phyloP scores from a whole-genome alignment of 345 rosid species.

The Pistacia atlantica region DNA sequence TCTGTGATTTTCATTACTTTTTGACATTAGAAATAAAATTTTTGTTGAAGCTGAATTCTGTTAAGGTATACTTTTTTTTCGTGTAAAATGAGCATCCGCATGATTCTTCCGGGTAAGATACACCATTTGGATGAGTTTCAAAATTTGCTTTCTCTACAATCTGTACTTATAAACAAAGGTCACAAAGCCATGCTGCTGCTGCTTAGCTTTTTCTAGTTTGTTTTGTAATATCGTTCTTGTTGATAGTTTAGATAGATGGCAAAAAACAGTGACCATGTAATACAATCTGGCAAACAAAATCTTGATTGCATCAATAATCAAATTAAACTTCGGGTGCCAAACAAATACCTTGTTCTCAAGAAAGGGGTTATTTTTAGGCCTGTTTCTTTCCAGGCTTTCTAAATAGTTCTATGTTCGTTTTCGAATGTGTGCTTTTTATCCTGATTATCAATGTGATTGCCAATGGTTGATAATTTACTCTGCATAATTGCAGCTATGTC shows the following conservation, averaged over 20 bases:
- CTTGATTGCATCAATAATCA: too few species aligned
- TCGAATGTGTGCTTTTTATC: too few species aligned
- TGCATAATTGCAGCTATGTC: not conserved
- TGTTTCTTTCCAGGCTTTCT: too few species aligned
- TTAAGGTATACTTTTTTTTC: not conserved
- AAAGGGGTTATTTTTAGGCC: too few species aligned
- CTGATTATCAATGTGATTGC: not conserved
- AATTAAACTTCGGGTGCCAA: too few species aligned
- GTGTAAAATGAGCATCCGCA: not conserved
- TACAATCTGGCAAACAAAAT: not conserved
- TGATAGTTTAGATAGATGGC: not conserved
- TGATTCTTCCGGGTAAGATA: not conserved
- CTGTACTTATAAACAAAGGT: too few species aligned
- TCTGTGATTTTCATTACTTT: not conserved
- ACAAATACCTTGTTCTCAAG: too few species aligned
- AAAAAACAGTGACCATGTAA: not conserved
- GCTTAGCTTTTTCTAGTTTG: too few species aligned
- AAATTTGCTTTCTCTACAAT: too few species aligned
- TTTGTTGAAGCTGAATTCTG: not conserved
- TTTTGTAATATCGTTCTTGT: too few species aligned
- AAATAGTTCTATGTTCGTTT: too few species aligned
- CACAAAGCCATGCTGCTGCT: too few species aligned
- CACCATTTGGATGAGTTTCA: not conserved
- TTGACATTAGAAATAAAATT: constrained; percentile 10
- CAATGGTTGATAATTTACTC: not conserved